These are phyloP conservation scores for Solanum dulcamara DNA, from an alignment of 257 asterid genomes.

Conservation along the genomic window DNA sequence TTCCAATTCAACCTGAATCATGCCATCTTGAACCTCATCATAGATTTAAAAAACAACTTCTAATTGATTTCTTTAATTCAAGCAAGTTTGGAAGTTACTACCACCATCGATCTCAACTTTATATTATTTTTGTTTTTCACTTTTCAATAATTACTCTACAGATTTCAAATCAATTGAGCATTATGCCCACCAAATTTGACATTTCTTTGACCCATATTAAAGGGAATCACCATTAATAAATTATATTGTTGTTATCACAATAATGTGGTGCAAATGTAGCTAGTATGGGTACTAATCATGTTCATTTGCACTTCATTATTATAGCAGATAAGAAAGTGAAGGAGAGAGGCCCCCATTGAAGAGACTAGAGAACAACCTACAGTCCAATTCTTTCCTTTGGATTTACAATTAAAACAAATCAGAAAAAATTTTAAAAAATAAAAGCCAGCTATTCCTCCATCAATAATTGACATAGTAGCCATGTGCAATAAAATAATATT, in stretches of 20 bases:
- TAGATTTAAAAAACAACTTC: background rate
- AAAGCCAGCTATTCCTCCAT: background rate
- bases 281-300: background rate
- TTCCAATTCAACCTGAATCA: background rate
- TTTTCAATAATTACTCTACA: background rate
- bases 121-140: background rate
- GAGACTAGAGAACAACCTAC: background rate
- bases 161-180: background rate
- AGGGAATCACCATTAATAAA: background rate
- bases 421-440: background rate
- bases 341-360: background rate
- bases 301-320: background rate
- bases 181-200: background rate
- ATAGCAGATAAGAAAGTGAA: background rate
- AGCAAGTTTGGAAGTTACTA: background rate
- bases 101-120: background rate
- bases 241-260: background rate
- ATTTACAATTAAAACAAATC: background rate
- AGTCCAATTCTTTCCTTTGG: background rate
- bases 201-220: background rate
- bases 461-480: background rate
- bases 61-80: background rate
- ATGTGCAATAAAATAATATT: background rate
- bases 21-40: background rate
- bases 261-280: background rate